These are phyloP conservation scores for Ascochyta pisi DNA, from an alignment of 2,329 filamentous ascomycete genomes.

Conservation along the genomic window DNA sequence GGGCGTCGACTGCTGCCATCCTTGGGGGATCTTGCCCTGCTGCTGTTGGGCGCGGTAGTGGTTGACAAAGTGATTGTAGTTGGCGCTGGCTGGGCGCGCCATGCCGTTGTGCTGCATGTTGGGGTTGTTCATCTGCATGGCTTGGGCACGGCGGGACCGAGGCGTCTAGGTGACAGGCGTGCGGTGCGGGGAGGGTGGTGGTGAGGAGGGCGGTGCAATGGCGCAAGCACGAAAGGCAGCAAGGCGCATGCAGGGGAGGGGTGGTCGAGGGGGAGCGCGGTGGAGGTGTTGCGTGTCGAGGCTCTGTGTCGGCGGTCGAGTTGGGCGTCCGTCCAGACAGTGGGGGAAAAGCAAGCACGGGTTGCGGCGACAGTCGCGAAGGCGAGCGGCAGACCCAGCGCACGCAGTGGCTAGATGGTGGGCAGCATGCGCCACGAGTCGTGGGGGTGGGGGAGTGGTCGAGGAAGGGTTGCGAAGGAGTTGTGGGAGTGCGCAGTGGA, in stretches of 20 bases:
- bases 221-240: neutral
- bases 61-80: slow-evolving; percentile 34
- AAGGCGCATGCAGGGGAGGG: slow-evolving; percentile 11
- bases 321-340: slow-evolving; percentile 11
- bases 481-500: slow-evolving; percentile 6
- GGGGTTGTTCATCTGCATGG: slow-evolving; percentile 44
- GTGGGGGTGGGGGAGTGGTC: neutral
- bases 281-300: slow-evolving; percentile 3
- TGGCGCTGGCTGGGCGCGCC: slow-evolving; percentile 25
- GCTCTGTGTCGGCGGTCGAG: slow-evolving; percentile 9
- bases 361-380: slow-evolving; percentile 5
- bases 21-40: slow-evolving; percentile 36
- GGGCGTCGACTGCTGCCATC: slow-evolving; percentile 43
- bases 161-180: slow-evolving; percentile 16
- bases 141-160: slow-evolving; percentile 13
- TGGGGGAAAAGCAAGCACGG: slow-evolving; percentile 13
- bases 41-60: slow-evolving; percentile 39
- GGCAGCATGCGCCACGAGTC: slow-evolving; percentile 8
- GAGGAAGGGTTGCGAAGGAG: slow-evolving; percentile 1
- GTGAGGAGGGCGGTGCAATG: slow-evolving; percentile 4
- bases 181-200: neutral
- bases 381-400: slow-evolving; percentile 12
- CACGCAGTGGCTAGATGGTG: slow-evolving; percentile 10
- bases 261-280: neutral
- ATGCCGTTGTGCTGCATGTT: slow-evolving; percentile 40